Base-by-base conservation (phyloP, 2,329 filamentous ascomycete species). In the Ampelomyces quisqualis region DNA sequence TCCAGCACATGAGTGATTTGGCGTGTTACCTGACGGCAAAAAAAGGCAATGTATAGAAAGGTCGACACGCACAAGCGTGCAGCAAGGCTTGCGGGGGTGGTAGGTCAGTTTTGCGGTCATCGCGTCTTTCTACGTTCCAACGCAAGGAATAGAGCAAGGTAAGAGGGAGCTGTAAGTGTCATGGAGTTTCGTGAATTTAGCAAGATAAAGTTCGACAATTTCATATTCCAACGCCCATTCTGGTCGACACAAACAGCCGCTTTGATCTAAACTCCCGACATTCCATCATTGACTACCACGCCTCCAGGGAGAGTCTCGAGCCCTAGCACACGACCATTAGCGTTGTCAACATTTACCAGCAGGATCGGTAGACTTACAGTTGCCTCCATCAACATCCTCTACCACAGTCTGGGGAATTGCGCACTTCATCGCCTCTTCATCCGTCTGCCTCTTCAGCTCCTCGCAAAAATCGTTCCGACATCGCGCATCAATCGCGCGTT, bases 371-470 rank as follows among this genome's bases (percentile, higher is more conserved):
- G 9, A 50, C 52, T 56, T 31, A 56, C 56, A 60, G 17, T 42
- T 38, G 19, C 46, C 30, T 1, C 47, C 53, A 24, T 51, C 57
- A 20, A 61, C 52, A 49, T 65, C 60, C 36, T 62, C 61, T 2
- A 53, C 46, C 22, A 53, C 47, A n/a, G 50, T 57, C 39, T 62
- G 59, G n/a, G 55, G 44, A 45, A 60, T 49, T 11, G 35, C 48
- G 24, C 61, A 64, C 24, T 53, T 51, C 51, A 60, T 63, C 1
- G 60, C 57, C 9, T 61, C 56, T 34, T 57, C 58, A 15, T 55
- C 49, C 2, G 49, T 55, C 49, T 64, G 61, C n/a, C 53, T 44
- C 19, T 38, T 30, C 22, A 64, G 39, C 45, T 57, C 53, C 8
- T 40, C 52, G 33, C 60, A 64, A 2, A 51, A 17, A 40, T 61